Evolutionary conservation across 345 rosid species (phyloP), one percentile per base, ranked within the genome.

Genomic region (Eucalyptus erythrocorys): DNA sequence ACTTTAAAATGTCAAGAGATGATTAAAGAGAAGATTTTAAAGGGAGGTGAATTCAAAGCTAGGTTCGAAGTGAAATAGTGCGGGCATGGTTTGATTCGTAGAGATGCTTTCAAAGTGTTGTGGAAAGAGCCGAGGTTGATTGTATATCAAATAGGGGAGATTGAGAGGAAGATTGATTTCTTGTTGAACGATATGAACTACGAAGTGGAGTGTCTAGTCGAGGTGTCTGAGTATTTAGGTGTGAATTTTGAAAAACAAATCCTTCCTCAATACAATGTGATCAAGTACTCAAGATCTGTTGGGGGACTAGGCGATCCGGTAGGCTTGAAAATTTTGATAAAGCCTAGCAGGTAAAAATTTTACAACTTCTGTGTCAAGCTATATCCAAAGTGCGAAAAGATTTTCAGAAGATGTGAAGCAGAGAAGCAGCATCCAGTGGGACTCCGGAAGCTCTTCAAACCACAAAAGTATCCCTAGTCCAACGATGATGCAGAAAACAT

Each of bases 101-200:
- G 98, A 90, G 98, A 96, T 22, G 98, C 98, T 15, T 93, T 96
- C 21, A 95, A 92, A 90, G 93, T 97, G 87, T 88, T 97, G 85
- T 95, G 97, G 98, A 94, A 93, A 92, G 99, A 97, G 90, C 97
- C 98, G 0, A 92, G 98, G 91, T 93, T 93, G 91, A 92, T 96
- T 90, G 88, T 93, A 9, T 95, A 97, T 61, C 91, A 90, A 66
- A 80, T 93, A 13, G 95, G 92, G 61, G 97, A 96, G 21, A 92
- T 94, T 47, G 96, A 96, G 89, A 93, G 94, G 93, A 97, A 96
- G 94, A 94, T 96, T 82, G 94, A 92, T 88, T 95, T 95, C 89
- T 91, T 97, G 51, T 90, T 92, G 27, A 92, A 90, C 43, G 45
- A 91, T 12, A 94, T 96, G 97, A 91, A 92, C 59, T 94, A 89